phyloP scores from a whole-genome alignment of 352 stramenopile species.

The Phytophthora multivora region DNA sequence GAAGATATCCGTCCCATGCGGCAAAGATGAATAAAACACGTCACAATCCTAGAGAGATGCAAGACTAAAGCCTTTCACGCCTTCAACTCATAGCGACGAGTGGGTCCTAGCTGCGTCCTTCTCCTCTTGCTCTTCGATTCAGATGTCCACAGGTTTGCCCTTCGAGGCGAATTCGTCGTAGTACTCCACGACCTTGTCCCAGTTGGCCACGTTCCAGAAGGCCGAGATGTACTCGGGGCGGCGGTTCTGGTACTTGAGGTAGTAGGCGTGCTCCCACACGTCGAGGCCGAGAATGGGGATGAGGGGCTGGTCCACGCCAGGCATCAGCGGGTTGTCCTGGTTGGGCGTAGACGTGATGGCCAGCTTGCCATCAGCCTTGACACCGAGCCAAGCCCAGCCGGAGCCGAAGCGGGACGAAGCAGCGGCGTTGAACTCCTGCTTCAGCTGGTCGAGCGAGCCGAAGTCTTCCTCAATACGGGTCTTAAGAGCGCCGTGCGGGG shows the following conservation, averaged over 20 bases:
- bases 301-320: slow-evolving; percentile 71
- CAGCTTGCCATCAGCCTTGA: slow-evolving; percentile 90
- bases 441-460: slow-evolving; percentile 90
- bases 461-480: slow-evolving; percentile 91
- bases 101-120: slow-evolving; percentile 7
- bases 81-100: slow-evolving; percentile 27
- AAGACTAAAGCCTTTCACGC: slow-evolving; percentile 1
- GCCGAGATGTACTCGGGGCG: slow-evolving; percentile 96
- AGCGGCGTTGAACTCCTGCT: slow-evolving; percentile 89
- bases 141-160: slow-evolving; percentile 84
- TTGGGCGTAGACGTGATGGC: slow-evolving; percentile 96
- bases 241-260: slow-evolving; percentile 98
- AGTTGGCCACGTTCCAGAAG: slow-evolving; percentile 98
- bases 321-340: slow-evolving; percentile 94
- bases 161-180: slow-evolving; percentile 91
- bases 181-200: slow-evolving; percentile 93
- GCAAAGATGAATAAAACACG: slow-evolving; percentile 18
- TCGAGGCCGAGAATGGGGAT: slow-evolving; percentile 95
- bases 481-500: slow-evolving; percentile 80
- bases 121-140: slow-evolving; percentile 46
- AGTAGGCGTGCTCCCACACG: slow-evolving; percentile 97
- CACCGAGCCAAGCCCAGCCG: slow-evolving; percentile 91
- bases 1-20: slow-evolving; percentile 3
- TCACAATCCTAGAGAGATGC: slow-evolving; percentile 20
- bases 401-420: slow-evolving; percentile 90